These are phyloP conservation scores for Panicum virgatum DNA, from an alignment of 202 grass and related monocot species.

Conservation along the genomic window DNA sequence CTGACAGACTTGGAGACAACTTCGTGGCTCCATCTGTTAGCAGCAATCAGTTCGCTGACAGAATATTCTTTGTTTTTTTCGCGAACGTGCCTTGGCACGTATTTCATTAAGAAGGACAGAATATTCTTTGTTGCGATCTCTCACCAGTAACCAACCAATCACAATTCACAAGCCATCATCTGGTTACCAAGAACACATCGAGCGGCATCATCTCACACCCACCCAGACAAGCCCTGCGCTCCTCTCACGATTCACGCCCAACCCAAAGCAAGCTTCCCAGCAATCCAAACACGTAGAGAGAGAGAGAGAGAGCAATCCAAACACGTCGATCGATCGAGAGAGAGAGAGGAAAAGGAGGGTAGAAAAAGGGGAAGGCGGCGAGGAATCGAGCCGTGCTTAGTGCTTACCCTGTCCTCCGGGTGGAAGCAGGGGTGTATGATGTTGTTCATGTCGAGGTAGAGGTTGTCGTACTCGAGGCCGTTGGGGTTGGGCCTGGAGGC, in stretches of 20 bases:
- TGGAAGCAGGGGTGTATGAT: constrained; percentile 99
- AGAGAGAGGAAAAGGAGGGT: background rate
- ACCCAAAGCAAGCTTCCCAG: background rate
- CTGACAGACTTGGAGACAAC: too few species aligned
- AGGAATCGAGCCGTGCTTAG: background rate
- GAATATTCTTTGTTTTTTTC: too few species aligned
- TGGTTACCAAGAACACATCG: background rate
- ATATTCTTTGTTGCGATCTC: too few species aligned
- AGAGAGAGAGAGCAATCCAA: background rate
- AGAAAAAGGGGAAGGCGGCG: background rate
- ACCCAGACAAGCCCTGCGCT: background rate
- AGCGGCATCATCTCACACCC: background rate
- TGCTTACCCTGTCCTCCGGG: constrained; percentile 83
- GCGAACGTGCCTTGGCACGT: too few species aligned
- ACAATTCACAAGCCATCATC: background rate
- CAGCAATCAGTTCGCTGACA: too few species aligned
- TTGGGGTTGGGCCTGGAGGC: constrained; percentile 93
- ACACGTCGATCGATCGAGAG: too few species aligned
- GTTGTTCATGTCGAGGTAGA: constrained; percentile 98
- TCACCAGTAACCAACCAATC: too few species aligned
- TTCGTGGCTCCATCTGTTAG: too few species aligned
- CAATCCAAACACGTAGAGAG: background rate
- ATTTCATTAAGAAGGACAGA: too few species aligned
- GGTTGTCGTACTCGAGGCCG: constrained; percentile 83
- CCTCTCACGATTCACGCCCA: background rate